Conservation (phyloP, 495 filamentous ascomycete genomes). For the Cercophora sp. region DNA sequence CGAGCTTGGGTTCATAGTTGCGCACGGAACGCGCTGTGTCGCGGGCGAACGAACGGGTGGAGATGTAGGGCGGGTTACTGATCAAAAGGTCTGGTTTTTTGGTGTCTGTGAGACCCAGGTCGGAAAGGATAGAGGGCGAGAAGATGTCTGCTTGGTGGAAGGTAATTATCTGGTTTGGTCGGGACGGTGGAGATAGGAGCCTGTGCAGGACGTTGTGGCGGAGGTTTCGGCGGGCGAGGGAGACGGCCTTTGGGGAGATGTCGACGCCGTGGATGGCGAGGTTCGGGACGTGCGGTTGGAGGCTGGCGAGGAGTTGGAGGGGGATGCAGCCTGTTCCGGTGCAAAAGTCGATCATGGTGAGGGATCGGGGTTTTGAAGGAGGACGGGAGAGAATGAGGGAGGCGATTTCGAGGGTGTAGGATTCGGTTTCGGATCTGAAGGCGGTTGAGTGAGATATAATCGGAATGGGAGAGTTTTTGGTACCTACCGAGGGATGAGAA, state of each 20-base stretch:
- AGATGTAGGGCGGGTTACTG: constrained; percentile 92
- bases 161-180: constrained; percentile 20
- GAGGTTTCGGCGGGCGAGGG: constrained; percentile 59
- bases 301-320: constrained; percentile 60
- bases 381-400: constrained; percentile 32
- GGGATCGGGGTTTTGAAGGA: constrained; percentile 8
- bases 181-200: not conserved
- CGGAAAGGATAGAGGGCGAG: constrained; percentile 16
- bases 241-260: constrained; percentile 56
- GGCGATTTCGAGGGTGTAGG: constrained; percentile 57
- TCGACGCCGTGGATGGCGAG: constrained; percentile 50
- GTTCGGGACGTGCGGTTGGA: constrained; percentile 29
- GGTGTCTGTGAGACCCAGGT: not conserved
- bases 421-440: constrained; percentile 61
- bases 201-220: constrained; percentile 47
- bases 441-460: not conserved
- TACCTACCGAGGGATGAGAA: constrained; percentile 89
- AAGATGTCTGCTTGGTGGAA: constrained; percentile 59
- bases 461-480: not conserved
- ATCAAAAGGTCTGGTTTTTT: constrained; percentile 64
- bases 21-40: constrained; percentile 68
- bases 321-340: constrained; percentile 90
- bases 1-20: constrained; percentile 70
- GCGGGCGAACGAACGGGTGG: constrained; percentile 50
- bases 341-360: constrained; percentile 79